Evolutionary conservation across 75 land plant species (phyloP).

Genomic region (Pinus albicaulis): DNA sequence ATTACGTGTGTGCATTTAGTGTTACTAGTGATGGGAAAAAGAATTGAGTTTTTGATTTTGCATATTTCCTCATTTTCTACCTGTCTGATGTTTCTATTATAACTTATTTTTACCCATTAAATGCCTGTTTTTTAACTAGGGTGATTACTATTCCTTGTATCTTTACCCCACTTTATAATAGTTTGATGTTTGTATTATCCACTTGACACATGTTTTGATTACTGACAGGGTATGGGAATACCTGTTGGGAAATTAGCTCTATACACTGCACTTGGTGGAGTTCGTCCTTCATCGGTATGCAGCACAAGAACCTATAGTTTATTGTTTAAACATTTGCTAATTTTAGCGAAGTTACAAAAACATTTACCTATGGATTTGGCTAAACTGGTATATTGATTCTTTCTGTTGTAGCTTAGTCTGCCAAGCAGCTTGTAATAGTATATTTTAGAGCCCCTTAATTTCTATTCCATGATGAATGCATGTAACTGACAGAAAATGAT

Average conservation of each 20-base stretch:
- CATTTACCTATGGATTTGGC: not conserved
- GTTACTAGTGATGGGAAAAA: no score
- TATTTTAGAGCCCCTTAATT: not conserved
- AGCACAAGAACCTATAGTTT: not conserved
- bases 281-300: conserved; percentile 35
- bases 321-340: not conserved
- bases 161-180: not conserved
- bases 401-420: no score
- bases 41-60: no score
- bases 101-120: not conserved
- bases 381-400: not conserved
- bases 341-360: not conserved
- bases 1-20: no score
- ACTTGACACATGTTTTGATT: not conserved
- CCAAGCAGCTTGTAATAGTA: not conserved
- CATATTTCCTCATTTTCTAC: not conserved
- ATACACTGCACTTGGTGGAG: conserved; percentile 38
- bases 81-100: no score
- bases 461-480: not conserved
- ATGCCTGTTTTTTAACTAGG: not conserved
- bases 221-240: conserved; percentile 34
- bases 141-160: not conserved
- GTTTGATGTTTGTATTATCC: not conserved
- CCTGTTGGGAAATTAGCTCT: conserved; percentile 36
- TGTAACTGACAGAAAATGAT: not conserved